Conservation (phyloP, 805 yeast genomes). For the Yamadazyma philogaea region DNA sequence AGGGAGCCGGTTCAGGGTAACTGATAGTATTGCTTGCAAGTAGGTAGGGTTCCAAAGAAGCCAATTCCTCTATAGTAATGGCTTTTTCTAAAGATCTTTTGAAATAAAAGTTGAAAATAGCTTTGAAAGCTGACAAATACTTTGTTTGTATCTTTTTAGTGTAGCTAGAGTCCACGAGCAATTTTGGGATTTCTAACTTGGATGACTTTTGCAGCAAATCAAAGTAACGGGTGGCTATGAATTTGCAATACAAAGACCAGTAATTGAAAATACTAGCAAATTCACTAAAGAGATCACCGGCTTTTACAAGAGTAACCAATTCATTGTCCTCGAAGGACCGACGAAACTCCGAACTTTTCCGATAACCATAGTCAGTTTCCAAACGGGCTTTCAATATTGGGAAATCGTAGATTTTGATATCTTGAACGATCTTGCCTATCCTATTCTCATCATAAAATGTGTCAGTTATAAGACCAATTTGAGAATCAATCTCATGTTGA, state of each 20-base stretch:
- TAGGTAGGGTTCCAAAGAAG: constrained; percentile 43
- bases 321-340: constrained; percentile 28
- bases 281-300: constrained; percentile 68
- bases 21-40: constrained; percentile 10
- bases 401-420: constrained; percentile 49
- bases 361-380: constrained; percentile 7
- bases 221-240: constrained; percentile 65
- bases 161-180: constrained; percentile 54
- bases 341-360: constrained; percentile 5
- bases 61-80: constrained; percentile 72
- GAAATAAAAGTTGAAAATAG: constrained; percentile 61
- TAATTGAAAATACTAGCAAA: constrained; percentile 73
- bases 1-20: constrained; percentile 59
- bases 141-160: constrained; percentile 51
- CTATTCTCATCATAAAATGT: constrained; percentile 75
- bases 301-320: constrained; percentile 52
- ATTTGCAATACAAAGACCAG: constrained; percentile 79
- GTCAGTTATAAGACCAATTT: constrained; percentile 83
- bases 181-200: constrained; percentile 47
- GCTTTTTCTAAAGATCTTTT: constrained; percentile 81
- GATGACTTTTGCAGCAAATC: constrained; percentile 12
- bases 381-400: constrained; percentile 21
- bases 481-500: constrained; percentile 89
- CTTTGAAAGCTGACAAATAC: constrained; percentile 61
- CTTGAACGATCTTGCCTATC: constrained; percentile 52